These are phyloP conservation scores for Mesembryanthemum crystallinum DNA, from an alignment of 148 eudicot species.

Conservation along the genomic window DNA sequence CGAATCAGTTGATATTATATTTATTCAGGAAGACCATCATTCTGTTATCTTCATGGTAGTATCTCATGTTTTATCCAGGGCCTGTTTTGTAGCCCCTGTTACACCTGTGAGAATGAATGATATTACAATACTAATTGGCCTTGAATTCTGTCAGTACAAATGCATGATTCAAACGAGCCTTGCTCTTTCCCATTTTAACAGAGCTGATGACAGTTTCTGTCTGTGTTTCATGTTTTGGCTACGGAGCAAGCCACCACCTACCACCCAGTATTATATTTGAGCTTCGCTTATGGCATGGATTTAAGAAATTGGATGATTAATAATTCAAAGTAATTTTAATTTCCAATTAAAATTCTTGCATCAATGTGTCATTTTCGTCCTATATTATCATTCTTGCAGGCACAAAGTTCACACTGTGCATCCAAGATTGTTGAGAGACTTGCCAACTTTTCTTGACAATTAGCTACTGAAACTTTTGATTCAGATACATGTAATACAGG, in stretches of 20 bases:
- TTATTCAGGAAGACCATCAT: not conserved
- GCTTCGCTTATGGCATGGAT: not conserved
- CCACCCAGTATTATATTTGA: not conserved
- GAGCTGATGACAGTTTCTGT: not conserved
- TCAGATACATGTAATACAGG: not conserved
- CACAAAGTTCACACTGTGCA: not conserved
- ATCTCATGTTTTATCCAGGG: not conserved
- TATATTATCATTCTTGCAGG: not conserved
- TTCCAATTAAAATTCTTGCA: no score
- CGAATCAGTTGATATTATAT: not conserved
- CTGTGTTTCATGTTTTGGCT: not conserved
- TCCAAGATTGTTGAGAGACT: not conserved
- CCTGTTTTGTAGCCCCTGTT: not conserved
- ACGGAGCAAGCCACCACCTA: not conserved
- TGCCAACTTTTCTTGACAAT: not conserved
- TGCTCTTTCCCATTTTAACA: not conserved
- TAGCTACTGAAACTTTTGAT: no score
- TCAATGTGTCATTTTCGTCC: not conserved
- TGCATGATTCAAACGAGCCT: not conserved
- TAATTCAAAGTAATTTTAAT: not conserved
- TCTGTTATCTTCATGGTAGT: not conserved
- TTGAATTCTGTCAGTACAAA: not conserved
- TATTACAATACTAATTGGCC: not conserved
- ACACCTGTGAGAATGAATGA: not conserved
- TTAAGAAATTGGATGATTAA: not conserved